A percentile compares a stretch with the other conserved stretches of the same genome.
Conservation (phyloP, 1,284 basidiomycete species). For the Cutaneotrichosporon dermatis region DNA sequence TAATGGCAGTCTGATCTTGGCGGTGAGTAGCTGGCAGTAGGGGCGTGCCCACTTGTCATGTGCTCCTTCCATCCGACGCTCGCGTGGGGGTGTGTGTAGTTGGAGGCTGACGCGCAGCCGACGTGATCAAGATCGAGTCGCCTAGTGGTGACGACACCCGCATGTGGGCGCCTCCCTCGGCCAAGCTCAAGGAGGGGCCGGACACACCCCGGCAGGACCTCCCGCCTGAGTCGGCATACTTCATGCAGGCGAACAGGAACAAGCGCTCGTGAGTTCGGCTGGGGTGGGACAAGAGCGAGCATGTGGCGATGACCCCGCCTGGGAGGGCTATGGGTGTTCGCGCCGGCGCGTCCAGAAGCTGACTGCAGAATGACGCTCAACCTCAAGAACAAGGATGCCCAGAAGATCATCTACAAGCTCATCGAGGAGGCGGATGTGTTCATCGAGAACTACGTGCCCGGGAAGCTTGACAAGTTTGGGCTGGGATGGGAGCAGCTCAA, state of each 20-base stretch:
- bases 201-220: conserved; percentile 57
- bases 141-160: conserved; percentile 86
- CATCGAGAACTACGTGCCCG: conserved; percentile 69
- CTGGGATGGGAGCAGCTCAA: conserved; percentile 80
- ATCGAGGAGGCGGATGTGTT: conserved; percentile 75
- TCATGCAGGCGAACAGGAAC: conserved; percentile 81
- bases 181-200: conserved; percentile 52
- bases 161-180: conserved; percentile 73
- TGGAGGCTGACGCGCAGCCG: conserved; percentile 54
- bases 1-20: conserved; percentile 29
- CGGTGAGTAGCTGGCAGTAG: conserved; percentile 14
- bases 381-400: conserved; percentile 72
- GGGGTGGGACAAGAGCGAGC: too few species aligned
- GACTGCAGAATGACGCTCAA: conserved; percentile 65
- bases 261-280: conserved; percentile 60
- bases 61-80: background rate
- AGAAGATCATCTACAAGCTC: conserved; percentile 71
- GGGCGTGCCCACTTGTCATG: background rate
- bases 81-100: background rate
- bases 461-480: conserved; percentile 78
- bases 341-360: background rate
- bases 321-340: too few species aligned
- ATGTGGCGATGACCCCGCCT: too few species aligned
- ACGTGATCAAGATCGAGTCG: conserved; percentile 85
- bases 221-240: conserved; percentile 89